phyloP scores from a whole-genome alignment of 2,329 filamentous ascomycete species.

The Coniochaeta sp. region DNA sequence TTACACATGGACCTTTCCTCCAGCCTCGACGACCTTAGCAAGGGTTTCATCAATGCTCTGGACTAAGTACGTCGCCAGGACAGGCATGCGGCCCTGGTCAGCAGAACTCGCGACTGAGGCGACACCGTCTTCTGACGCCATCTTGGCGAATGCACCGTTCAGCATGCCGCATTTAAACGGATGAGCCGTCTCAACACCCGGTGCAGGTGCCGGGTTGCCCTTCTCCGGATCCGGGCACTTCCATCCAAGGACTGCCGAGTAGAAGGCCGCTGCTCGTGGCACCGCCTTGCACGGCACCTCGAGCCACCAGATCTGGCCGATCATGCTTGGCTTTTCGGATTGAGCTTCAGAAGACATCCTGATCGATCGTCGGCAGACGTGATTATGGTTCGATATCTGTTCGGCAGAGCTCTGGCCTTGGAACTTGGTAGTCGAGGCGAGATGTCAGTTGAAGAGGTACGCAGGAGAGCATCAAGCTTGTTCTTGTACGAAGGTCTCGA shows the following conservation, averaged over 20 bases:
- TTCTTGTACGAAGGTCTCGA: background rate
- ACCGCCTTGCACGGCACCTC: slow-evolving; percentile 28
- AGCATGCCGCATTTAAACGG: slow-evolving; percentile 25
- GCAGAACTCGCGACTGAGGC: slow-evolving; percentile 20
- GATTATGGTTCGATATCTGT: background rate
- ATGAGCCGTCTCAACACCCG: slow-evolving; percentile 21
- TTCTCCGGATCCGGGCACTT: slow-evolving; percentile 13
- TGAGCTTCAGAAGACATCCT: background rate
- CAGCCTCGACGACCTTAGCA: slow-evolving; percentile 17
- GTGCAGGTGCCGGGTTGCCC: slow-evolving; percentile 6
- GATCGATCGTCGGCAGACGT: background rate
- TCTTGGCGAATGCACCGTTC: slow-evolving; percentile 25
- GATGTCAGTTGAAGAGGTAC: background rate
- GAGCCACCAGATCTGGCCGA: slow-evolving; percentile 29
- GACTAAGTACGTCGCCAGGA: slow-evolving; percentile 26
- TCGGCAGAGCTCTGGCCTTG: slow-evolving; percentile 1
- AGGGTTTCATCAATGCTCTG: slow-evolving; percentile 23
- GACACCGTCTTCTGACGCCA: slow-evolving; percentile 21
- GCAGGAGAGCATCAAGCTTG: background rate
- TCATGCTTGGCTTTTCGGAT: background rate
- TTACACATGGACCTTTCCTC: slow-evolving; percentile 26
- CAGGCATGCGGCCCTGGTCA: slow-evolving; percentile 19
- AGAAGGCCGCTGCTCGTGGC: slow-evolving; percentile 27
- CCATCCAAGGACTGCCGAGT: slow-evolving; percentile 26
- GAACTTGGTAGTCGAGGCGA: background rate